Evolutionary conservation across 73 alveolate genomes (phyloP).

Genomic region (Tetrahymena thermophila): DNA sequence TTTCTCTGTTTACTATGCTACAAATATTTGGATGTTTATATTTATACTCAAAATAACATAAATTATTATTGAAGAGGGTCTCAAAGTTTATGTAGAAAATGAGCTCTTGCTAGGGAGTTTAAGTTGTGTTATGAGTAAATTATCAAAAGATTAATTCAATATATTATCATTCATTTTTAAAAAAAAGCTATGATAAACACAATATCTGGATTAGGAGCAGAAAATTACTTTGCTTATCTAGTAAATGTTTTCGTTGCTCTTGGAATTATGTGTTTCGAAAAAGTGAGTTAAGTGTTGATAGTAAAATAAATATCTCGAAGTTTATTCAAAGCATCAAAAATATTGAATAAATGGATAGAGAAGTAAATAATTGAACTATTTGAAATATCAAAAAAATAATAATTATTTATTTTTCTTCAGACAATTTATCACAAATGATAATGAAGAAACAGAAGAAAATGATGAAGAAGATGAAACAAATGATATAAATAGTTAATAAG

Average conservation of each 20-base stretch:
- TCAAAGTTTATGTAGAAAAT: conserved; percentile 53
- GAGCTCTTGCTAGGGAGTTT: conserved; percentile 38
- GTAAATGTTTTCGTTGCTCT: not conserved
- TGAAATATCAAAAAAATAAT: not conserved
- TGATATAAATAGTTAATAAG: not conserved
- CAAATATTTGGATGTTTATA: conserved; percentile 63
- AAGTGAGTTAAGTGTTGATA: not conserved
- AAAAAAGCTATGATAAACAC: not conserved
- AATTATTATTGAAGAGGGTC: conserved; percentile 55
- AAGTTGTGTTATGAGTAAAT: not conserved
- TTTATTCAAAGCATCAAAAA: not conserved
- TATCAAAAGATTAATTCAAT: not conserved
- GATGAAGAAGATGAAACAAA: not conserved
- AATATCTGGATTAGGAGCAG: not conserved
- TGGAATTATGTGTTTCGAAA: not conserved
- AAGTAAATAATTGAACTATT: not conserved
- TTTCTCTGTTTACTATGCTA: conserved; percentile 58
- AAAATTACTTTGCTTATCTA: not conserved
- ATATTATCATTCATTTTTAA: not conserved
- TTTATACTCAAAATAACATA: conserved; percentile 56
- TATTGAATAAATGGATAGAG: not conserved
- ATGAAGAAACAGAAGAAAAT: not conserved
- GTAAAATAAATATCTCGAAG: not conserved
- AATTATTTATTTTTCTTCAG: not conserved
- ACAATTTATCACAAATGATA: not conserved